These are phyloP conservation scores for Colletotrichum sublineola DNA, from an alignment of 2,329 filamentous ascomycete genomes.

Conservation along the genomic window DNA sequence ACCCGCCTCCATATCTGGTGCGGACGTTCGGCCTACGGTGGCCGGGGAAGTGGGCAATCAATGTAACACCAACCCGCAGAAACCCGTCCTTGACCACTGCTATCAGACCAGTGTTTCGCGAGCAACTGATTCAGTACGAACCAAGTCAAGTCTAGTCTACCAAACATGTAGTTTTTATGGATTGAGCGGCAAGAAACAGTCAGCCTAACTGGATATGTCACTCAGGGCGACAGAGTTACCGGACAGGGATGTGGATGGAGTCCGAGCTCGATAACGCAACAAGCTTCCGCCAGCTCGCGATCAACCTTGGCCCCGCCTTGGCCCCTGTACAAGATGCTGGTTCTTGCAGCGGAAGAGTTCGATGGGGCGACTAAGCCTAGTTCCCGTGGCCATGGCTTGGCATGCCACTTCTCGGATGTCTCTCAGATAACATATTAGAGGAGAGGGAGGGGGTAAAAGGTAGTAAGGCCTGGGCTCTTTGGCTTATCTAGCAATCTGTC, in stretches of 20 bases:
- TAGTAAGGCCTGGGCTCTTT: background rate
- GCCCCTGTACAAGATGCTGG: conserved; percentile 1
- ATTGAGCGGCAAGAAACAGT: background rate
- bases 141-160: background rate
- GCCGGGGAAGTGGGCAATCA: conserved; percentile 6
- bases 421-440: conserved; percentile 4
- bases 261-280: conserved; percentile 33
- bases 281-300: conserved; percentile 40
- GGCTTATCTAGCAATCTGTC: background rate
- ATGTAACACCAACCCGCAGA: background rate
- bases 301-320: conserved; percentile 36
- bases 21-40: background rate
- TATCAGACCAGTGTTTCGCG: background rate
- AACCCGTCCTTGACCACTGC: background rate
- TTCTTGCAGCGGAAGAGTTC: background rate
- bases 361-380: conserved; percentile 4
- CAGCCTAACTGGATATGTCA: too few species aligned
- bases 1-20: conserved; percentile 3
- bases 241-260: conserved; percentile 7
- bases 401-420: background rate
- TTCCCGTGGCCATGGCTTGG: background rate
- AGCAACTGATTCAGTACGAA: background rate
- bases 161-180: background rate
- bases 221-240: background rate
- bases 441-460: background rate